Evolutionary conservation across 1,284 basidiomycete genomes (phyloP).

Genomic region (Phlebopus sp.): DNA sequence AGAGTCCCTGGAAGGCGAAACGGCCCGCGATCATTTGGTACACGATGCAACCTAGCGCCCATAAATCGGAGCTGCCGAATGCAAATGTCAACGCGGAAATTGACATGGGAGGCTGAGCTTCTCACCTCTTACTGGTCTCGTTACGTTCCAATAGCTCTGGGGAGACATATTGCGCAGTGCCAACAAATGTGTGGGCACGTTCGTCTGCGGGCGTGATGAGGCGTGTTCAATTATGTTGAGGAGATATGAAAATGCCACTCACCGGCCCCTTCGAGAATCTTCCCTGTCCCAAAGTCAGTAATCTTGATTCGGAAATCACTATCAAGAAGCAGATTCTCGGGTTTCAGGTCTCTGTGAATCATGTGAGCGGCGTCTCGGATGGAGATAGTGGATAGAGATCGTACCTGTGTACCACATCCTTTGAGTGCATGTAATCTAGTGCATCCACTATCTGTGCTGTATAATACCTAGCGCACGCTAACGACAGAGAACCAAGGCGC

Average conservation of each 20-base stretch:
- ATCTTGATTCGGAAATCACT: slow-evolving; percentile 86
- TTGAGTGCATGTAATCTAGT: slow-evolving; percentile 84
- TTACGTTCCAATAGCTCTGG: slow-evolving; percentile 86
- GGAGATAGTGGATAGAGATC: slow-evolving; percentile 14
- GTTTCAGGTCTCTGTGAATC: slow-evolving; percentile 73
- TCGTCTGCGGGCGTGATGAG: slow-evolving; percentile 35
- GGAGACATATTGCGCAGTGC: slow-evolving; percentile 94
- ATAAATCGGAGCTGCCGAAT: slow-evolving; percentile 80
- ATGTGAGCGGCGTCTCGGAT: slow-evolving; percentile 7
- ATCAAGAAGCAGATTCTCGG: slow-evolving; percentile 90
- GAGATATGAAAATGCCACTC: slow-evolving; percentile 16
- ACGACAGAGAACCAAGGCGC: slow-evolving; percentile 77
- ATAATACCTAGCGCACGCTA: slow-evolving; percentile 76
- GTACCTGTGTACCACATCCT: slow-evolving; percentile 84
- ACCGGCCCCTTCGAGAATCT: slow-evolving; percentile 68
- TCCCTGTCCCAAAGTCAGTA: slow-evolving; percentile 96
- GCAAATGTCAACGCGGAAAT: not conserved
- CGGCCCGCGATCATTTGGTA: slow-evolving; percentile 95
- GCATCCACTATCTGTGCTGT: slow-evolving; percentile 87
- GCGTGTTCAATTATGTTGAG: slow-evolving; percentile 1
- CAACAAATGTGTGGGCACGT: slow-evolving; percentile 84
- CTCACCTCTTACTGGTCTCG: slow-evolving; percentile 67
- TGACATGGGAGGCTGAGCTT: slow-evolving; percentile 1
- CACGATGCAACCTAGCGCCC: slow-evolving; percentile 95
- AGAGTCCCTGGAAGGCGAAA: slow-evolving; percentile 87